Conservation (phyloP, 2,329 filamentous ascomycete species). For the Calonectria honghensis region DNA sequence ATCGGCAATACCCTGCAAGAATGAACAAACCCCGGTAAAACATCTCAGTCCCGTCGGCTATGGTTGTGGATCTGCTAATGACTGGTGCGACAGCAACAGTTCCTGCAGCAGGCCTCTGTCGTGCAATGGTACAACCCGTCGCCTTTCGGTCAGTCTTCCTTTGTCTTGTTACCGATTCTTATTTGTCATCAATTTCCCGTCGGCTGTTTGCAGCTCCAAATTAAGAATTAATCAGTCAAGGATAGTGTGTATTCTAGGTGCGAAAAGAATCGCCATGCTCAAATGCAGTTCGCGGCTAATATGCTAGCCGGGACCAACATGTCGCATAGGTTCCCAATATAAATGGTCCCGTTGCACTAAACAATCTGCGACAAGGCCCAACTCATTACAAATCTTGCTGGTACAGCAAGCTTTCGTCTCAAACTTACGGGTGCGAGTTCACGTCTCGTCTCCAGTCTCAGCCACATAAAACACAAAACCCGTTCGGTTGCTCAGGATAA, state of each 20-base stretch:
- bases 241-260: no score
- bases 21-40: conserved; percentile 18
- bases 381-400: background rate
- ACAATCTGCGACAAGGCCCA: conserved; percentile 25
- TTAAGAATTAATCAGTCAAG: background rate
- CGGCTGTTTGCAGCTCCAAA: background rate
- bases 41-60: conserved; percentile 40
- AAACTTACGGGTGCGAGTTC: background rate
- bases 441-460: background rate
- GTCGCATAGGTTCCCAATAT: background rate
- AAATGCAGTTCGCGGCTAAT: background rate
- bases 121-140: conserved; percentile 46
- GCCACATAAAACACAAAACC: conserved; percentile 21
- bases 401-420: background rate
- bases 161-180: conserved; percentile 2
- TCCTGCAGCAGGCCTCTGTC: conserved; percentile 48
- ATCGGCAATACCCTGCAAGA: background rate
- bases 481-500: background rate
- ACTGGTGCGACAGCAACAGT: conserved; percentile 34
- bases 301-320: background rate
- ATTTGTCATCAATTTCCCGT: conserved; percentile 23
- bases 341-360: conserved; percentile 24
- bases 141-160: conserved; percentile 25
- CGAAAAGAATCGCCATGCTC: background rate
- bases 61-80: conserved; percentile 31